Conservation (phyloP, 2,329 filamentous ascomycete genomes). For the Epichloe typhina region DNA sequence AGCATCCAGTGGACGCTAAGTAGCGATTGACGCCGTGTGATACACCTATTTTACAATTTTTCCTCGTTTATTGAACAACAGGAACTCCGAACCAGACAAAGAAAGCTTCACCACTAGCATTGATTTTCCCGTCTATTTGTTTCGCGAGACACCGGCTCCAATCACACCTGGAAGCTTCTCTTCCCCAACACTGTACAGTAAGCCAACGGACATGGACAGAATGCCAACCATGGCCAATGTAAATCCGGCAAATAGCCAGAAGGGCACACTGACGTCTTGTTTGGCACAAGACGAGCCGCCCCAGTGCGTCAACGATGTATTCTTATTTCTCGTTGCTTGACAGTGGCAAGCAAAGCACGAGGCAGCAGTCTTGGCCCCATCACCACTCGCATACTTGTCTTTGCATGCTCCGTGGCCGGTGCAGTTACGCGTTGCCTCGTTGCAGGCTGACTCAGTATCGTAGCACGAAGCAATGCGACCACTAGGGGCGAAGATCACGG, state of each 20-base stretch:
- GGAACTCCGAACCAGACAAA: slow-evolving; percentile 7
- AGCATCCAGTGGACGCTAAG: neutral
- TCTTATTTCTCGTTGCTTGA: slow-evolving; percentile 41
- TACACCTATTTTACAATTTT: slow-evolving; percentile 7
- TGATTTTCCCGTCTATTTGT: slow-evolving; percentile 32
- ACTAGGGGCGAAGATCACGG: slow-evolving; percentile 24
- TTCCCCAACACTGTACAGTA: slow-evolving; percentile 73
- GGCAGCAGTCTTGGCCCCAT: slow-evolving; percentile 24
- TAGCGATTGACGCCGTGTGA: slow-evolving; percentile 4
- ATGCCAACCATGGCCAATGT: slow-evolving; percentile 56
- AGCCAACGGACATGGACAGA: slow-evolving; percentile 56
- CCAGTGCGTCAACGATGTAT: slow-evolving; percentile 58
- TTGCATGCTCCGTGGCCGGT: slow-evolving; percentile 69
- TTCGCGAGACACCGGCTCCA: slow-evolving; percentile 77
- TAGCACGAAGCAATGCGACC: slow-evolving; percentile 60
- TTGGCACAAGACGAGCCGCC: slow-evolving; percentile 82
- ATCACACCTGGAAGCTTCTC: slow-evolving; percentile 88
- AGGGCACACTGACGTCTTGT: slow-evolving; percentile 75
- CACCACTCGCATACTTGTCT: slow-evolving; percentile 43
- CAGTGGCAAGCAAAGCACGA: slow-evolving; percentile 74
- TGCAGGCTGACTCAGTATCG: slow-evolving; percentile 53
- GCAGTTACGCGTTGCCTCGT: slow-evolving; percentile 60
- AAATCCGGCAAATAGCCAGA: slow-evolving; percentile 75
- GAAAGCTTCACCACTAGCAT: neutral
- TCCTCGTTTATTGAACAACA: neutral